Evolutionary conservation across 306 rosid species (phyloP), one percentile per base, ranked within the genome.

Genomic region (Medicago ruthenica): DNA sequence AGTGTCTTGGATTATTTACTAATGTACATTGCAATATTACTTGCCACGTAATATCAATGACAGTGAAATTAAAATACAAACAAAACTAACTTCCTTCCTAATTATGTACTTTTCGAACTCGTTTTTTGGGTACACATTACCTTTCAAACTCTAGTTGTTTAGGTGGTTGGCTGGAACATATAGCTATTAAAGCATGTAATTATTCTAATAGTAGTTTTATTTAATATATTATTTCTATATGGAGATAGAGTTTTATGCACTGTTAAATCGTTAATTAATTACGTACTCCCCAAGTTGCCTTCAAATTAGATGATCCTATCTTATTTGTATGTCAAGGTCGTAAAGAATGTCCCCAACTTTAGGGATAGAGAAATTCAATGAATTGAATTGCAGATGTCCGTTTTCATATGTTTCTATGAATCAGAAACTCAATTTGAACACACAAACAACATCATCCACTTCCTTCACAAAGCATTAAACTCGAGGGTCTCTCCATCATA

Each of bases 281-380:
- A 42, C 75, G 59, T 81, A 69, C 74, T 67, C 67, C 61, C 27
- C 79, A 81, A 73, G 73, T 74, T 78, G 9, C 22, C 20, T 53
- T 57, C 9, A 13, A 73, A 34, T 34, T 34, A 73, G 45, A 64
- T 64, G 50, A 73, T 65, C 58, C 34, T 21, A 67, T 27, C 42
- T 24, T 36, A 48, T 6, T 13, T n/a, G 24, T 64, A 40, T 62
- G 70, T 41, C 78, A 79, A 81, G 39, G 45, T 77, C 70, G 55
- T 22, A 31, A 50, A 57, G 81, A 70, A 81, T 85, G 82, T 82
- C 79, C 10, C 44, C 85, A 81, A 87, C 67, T 85, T 76, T 45
- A 57, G 64, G 78, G n/a, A 48, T 76, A 77, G 36, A 55, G 9
- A 76, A 80, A 79, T 78, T 64, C 18, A 4, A 58, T 21, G 48